Evolutionary conservation across 1,139 yeast genomes (phyloP).

Genomic region (Debaryomycetaceae sp.): DNA sequence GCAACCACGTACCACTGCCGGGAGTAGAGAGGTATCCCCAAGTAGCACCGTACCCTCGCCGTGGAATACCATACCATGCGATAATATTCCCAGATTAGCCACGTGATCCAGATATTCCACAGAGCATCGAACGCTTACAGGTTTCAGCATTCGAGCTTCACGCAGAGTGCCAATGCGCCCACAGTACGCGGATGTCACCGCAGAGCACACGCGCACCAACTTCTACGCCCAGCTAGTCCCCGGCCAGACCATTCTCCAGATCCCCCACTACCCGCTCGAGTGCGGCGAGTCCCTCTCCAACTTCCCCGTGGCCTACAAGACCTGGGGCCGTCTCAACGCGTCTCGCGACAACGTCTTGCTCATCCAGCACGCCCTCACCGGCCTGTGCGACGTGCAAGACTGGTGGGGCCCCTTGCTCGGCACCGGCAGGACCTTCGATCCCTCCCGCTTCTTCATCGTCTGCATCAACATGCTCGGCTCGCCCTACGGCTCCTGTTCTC

Average conservation of each 20-base stretch:
- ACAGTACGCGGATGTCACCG: constrained; percentile 27
- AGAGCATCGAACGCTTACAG: too few species aligned
- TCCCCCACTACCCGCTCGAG: constrained; percentile 71
- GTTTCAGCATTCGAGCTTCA: too few species aligned
- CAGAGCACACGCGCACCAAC: constrained; percentile 40
- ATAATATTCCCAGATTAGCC: too few species aligned
- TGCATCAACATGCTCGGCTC: constrained; percentile 90
- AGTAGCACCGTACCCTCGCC: too few species aligned
- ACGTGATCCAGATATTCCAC: too few species aligned
- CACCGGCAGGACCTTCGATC: constrained; percentile 79
- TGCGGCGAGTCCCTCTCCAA: constrained; percentile 65
- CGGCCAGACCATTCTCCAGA: constrained; percentile 70
- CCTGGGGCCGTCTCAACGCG: constrained; percentile 73
- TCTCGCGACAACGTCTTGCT: constrained; percentile 65
- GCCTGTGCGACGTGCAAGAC: constrained; percentile 88
- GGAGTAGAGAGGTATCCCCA: too few species aligned
- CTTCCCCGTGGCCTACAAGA: constrained; percentile 90
- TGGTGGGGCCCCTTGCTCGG: constrained; percentile 99
- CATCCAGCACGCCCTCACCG: constrained; percentile 91
- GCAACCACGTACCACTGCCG: too few species aligned
- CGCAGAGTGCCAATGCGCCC: too few species aligned
- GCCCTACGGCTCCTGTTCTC: constrained; percentile 94
- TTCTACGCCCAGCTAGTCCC: constrained; percentile 64
- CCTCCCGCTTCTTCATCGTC: constrained; percentile 70
- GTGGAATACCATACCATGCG: too few species aligned